phyloP scores from a whole-genome alignment of 148 eudicot species.

The Rhododendron molle region DNA sequence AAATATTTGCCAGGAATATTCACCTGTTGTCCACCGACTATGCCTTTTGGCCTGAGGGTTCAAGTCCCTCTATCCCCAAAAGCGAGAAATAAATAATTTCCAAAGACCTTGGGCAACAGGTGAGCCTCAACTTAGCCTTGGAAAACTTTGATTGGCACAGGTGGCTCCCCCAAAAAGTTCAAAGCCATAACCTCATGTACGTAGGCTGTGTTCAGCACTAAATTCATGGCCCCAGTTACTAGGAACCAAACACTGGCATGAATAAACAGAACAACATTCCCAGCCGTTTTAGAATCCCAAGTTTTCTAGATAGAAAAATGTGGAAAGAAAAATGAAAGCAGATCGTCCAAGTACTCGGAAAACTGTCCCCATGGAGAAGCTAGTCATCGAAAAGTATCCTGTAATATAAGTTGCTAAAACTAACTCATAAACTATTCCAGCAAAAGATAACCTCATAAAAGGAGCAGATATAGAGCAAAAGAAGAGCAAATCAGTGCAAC shows the following conservation, averaged over 20 bases:
- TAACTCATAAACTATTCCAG: neutral
- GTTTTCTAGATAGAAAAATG: neutral
- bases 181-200: neutral
- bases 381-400: neutral
- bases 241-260: neutral
- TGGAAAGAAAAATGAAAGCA: neutral
- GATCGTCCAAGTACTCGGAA: neutral
- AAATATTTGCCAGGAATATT: too few species aligned
- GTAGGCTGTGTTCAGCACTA: neutral
- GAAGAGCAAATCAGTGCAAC: neutral
- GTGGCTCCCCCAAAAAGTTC: neutral
- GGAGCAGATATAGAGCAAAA: neutral
- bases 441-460: neutral
- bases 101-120: neutral
- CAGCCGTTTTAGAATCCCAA: neutral
- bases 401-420: neutral
- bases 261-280: neutral
- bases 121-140: neutral
- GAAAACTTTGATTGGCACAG: neutral
- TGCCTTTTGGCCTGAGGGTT: too few species aligned
- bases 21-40: too few species aligned
- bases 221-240: neutral
- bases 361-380: neutral
- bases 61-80: too few species aligned
- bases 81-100: too few species aligned